These are phyloP conservation scores for Diplodia mutila DNA, from an alignment of 2,329 filamentous ascomycete species.

Conservation along the genomic window DNA sequence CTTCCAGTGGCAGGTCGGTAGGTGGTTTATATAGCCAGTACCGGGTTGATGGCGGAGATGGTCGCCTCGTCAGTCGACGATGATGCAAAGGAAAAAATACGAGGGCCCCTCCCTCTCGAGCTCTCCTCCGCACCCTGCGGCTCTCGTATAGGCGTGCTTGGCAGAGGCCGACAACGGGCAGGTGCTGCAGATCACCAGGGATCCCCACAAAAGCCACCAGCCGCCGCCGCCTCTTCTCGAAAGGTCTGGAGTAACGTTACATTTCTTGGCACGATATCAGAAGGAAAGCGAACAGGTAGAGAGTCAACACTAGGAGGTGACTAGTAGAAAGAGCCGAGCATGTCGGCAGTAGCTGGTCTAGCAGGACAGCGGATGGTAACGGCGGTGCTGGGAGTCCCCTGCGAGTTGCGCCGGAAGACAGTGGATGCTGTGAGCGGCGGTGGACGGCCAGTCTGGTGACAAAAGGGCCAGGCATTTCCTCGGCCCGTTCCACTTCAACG, in stretches of 20 bases:
- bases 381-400: neutral
- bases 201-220: slow-evolving; percentile 21
- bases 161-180: slow-evolving; percentile 1
- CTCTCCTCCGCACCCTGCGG: slow-evolving; percentile 15
- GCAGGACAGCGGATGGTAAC: neutral
- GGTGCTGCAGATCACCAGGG: slow-evolving; percentile 14
- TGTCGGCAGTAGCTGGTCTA: neutral
- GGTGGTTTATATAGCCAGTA: neutral
- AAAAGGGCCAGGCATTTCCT: neutral
- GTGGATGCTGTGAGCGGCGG: neutral
- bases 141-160: slow-evolving; percentile 15
- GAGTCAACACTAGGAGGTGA: neutral
- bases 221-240: slow-evolving; percentile 12
- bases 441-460: slow-evolving; percentile 14
- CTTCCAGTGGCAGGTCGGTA: neutral
- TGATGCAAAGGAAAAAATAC: slow-evolving; percentile 8
- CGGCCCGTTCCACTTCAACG: slow-evolving; percentile 1
- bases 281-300: too few species aligned
- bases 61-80: slow-evolving; percentile 2
- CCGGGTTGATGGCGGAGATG: neutral
- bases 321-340: neutral
- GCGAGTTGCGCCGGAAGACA: neutral
- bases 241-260: slow-evolving; percentile 13
- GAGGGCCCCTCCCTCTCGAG: slow-evolving; percentile 13
- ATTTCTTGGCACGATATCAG: neutral